Conservation (phyloP, 495 filamentous ascomycete species). For the Talaromyces adpressus region DNA sequence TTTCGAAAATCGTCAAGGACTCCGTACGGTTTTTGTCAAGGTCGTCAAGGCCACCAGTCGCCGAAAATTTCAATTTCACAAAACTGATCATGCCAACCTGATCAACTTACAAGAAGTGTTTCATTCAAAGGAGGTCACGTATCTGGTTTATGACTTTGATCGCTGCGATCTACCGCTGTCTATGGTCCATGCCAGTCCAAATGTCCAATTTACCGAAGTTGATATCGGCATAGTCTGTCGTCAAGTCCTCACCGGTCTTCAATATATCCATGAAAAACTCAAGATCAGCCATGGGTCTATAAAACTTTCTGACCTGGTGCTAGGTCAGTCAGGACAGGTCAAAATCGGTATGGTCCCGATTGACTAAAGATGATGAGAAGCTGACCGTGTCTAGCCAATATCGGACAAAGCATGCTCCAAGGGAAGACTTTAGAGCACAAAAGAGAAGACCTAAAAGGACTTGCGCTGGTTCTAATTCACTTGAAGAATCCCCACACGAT, state of each 20-base stretch:
- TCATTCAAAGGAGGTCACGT: background rate
- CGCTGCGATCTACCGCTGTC: conserved; percentile 8
- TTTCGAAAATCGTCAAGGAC: conserved; percentile 5
- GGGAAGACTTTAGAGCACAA: background rate
- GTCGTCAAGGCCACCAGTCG: background rate
- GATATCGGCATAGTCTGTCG: conserved; percentile 12
- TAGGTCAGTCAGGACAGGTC: conserved; percentile 5
- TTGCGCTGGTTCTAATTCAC: background rate
- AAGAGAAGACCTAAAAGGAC: background rate
- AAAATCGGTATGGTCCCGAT: conserved; percentile 10
- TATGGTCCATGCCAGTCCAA: background rate
- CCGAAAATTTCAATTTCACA: background rate
- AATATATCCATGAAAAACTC: conserved; percentile 10
- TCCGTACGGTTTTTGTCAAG: conserved; percentile 1
- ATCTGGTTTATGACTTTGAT: conserved; percentile 11
- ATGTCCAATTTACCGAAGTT: conserved; percentile 9
- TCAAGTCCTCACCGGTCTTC: conserved; percentile 9
- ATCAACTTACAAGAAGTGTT: conserved; percentile 2
- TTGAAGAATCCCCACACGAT: too few relatives aligned
- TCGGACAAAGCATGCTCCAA: conserved; percentile 10
- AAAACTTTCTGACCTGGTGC: conserved; percentile 6
- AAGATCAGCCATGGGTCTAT: conserved; percentile 8
- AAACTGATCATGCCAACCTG: conserved; percentile 5
- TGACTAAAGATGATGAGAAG: background rate
- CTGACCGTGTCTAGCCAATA: conserved; percentile 10